Base-by-base conservation (phyloP, 75 land plant genomes). In the Selaginella tamariscina region DNA sequence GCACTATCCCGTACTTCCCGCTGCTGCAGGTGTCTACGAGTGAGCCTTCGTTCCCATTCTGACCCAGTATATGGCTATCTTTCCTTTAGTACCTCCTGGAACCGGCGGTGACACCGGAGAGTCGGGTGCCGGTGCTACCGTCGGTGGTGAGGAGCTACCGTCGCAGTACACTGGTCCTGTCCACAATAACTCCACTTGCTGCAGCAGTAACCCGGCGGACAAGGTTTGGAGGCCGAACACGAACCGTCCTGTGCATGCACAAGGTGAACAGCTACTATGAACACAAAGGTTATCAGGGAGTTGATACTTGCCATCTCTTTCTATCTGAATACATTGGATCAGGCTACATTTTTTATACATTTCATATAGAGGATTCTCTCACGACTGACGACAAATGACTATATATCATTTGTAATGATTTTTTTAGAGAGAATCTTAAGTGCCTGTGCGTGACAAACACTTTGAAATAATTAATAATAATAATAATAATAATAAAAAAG, bases 21-120 rank as follows among this genome's bases (percentile, higher is more conserved):
- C 24, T 23, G 8, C 8, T 21, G 62, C 62, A 59, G 21, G 21
- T 21, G 18, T 26, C 21, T 2, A 2, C 62, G 18, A 59, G 62
- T 2, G 27, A 5, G 21, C 62, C 62, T 59, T 59, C 62, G 21
- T 59, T 26, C 8, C 62, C 62, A 59, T 59, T 59, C 62, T 59
- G 62, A 2, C 62, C 62, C 62, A 59, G 26, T 59, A 59, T 8
- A 23, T n/a, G 18, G 62, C 62, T 5, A 59, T 59, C 26, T 59
- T 21, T 2, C 62, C 26, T 23, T 59, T 59, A 20, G 54, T n/a
- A 5, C 49, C 49, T 5, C 49, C 49, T 15, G 49, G 49, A 15
- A 5, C 11, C 11, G 49, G 15, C 15, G 49, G 49, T 5, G 49
- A 39, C 15, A 15, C 11, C 11, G 49, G 49, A 15, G 11, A 5